A percentile compares a stretch with the other conserved stretches of the same genome.
phyloP scores from a whole-genome alignment of 2,329 filamentous ascomycete species.

The Colletotrichum plurivorum region DNA sequence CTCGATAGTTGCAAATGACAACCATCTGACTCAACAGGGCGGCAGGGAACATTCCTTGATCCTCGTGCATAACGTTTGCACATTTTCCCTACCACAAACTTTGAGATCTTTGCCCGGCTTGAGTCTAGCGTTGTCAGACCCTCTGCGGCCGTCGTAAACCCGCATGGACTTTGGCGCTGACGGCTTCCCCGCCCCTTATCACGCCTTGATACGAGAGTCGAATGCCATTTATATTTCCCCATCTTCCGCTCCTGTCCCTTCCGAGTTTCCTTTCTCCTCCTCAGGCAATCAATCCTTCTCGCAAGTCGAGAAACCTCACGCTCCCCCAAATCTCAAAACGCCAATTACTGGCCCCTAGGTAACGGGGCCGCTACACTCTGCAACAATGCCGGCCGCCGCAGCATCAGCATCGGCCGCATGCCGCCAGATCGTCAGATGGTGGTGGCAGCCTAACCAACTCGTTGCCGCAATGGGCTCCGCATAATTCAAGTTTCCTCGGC shows the following conservation, averaged over 20 bases:
- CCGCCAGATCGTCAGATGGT: slow-evolving; percentile 25
- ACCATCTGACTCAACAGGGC: not conserved
- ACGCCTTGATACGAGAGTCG: not conserved
- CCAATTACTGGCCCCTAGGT: slow-evolving; percentile 27
- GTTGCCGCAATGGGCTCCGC: slow-evolving; percentile 25
- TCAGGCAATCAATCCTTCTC: slow-evolving; percentile 12
- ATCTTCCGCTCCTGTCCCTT: not conserved
- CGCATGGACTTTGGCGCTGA: not conserved
- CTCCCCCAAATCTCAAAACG: not conserved
- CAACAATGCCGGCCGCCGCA: slow-evolving; percentile 37
- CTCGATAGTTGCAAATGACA: not conserved
- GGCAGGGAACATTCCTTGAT: too few relatives aligned
- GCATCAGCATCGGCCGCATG: slow-evolving; percentile 18
- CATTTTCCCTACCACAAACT: not conserved
- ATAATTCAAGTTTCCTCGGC: slow-evolving; percentile 28
- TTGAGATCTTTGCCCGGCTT: not conserved
- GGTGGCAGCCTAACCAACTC: slow-evolving; percentile 30
- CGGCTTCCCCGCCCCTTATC: not conserved
- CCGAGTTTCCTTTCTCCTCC: not conserved
- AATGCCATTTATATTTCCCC: slow-evolving; percentile 18
- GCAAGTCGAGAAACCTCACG: slow-evolving; percentile 16
- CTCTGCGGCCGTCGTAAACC: slow-evolving; percentile 26
- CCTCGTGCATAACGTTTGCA: too few relatives aligned
- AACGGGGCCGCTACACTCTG: slow-evolving; percentile 41
- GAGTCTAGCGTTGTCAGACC: slow-evolving; percentile 1